A percentile compares a stretch with the other conserved stretches of the same genome.
Conservation (phyloP, 2,329 filamentous ascomycete species). For the Ceratocystis eucalypticola region DNA sequence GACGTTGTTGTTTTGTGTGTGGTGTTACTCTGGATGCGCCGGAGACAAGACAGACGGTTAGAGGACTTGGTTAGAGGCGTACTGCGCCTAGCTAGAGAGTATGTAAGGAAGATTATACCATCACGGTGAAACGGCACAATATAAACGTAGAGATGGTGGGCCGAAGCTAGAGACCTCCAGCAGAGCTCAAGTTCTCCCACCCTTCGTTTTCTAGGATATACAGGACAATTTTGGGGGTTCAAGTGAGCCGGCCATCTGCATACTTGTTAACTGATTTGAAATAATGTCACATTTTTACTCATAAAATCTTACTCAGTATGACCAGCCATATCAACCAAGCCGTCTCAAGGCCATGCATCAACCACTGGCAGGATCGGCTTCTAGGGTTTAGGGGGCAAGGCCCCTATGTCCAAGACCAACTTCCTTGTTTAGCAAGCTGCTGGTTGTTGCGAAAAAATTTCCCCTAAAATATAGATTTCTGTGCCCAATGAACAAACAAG, state of each 20-base stretch:
- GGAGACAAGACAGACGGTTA: conserved; percentile 54
- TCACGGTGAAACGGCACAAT: conserved; percentile 31
- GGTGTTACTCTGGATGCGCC: conserved; percentile 58
- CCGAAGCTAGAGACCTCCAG: neutral
- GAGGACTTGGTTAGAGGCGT: conserved; percentile 61
- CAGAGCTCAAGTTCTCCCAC: conserved; percentile 13
- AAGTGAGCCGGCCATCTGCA: neutral
- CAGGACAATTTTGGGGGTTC: conserved; percentile 6
- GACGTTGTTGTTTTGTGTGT: conserved; percentile 55
- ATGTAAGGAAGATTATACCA: conserved; percentile 44
- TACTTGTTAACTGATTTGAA: neutral
- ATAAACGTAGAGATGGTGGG: neutral
- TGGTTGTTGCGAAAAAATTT: too few relatives aligned
- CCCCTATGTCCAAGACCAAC: too few relatives aligned
- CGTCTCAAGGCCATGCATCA: too few relatives aligned
- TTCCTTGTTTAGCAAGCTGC: too few relatives aligned
- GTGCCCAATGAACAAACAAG: too few relatives aligned
- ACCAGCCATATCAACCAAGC: too few relatives aligned
- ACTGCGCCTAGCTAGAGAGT: conserved; percentile 44
- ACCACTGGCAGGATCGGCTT: too few relatives aligned
- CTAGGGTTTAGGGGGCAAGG: too few relatives aligned
- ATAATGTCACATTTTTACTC: neutral
- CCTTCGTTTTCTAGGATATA: conserved; percentile 21
- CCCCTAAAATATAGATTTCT: too few relatives aligned
- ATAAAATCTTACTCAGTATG: too few relatives aligned